Percentiles rank a stretch among this genome's conserved stretches.
Conservation (phyloP, 2,329 filamentous ascomycete species). For the Apiospora pterosperma region DNA sequence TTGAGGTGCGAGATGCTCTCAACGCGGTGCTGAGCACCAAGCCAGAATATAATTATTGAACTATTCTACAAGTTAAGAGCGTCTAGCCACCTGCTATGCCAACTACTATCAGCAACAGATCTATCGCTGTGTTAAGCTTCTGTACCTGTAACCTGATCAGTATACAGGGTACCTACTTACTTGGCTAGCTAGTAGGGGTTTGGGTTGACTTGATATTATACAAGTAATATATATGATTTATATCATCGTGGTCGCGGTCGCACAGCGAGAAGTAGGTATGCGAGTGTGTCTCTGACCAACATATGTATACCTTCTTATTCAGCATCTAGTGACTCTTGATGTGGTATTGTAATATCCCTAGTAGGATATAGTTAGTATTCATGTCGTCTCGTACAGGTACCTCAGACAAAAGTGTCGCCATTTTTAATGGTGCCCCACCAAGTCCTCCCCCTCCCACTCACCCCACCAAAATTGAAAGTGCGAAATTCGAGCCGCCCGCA, state of each 20-base stretch:
- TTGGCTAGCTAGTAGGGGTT: background rate
- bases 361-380: background rate
- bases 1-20: constrained; percentile 74
- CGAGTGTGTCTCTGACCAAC: too few species aligned
- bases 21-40: constrained; percentile 66
- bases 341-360: too few species aligned
- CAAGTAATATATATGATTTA: background rate
- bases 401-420: background rate
- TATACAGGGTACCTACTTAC: background rate
- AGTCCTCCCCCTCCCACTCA: constrained; percentile 3
- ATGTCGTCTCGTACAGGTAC: background rate
- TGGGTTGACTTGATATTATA: background rate
- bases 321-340: too few species aligned
- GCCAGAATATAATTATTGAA: constrained; percentile 28
- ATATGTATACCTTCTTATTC: too few species aligned
- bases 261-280: too few species aligned
- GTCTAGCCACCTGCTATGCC: background rate
- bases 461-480: constrained; percentile 12
- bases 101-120: background rate
- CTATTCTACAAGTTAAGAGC: constrained; percentile 5
- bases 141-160: background rate
- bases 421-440: background rate
- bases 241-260: too few species aligned
- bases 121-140: background rate
- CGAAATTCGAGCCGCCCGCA: constrained; percentile 9